These are phyloP conservation scores for Solanum ahanhuiri DNA, from an alignment of 257 asterid species.

Conservation along the genomic window DNA sequence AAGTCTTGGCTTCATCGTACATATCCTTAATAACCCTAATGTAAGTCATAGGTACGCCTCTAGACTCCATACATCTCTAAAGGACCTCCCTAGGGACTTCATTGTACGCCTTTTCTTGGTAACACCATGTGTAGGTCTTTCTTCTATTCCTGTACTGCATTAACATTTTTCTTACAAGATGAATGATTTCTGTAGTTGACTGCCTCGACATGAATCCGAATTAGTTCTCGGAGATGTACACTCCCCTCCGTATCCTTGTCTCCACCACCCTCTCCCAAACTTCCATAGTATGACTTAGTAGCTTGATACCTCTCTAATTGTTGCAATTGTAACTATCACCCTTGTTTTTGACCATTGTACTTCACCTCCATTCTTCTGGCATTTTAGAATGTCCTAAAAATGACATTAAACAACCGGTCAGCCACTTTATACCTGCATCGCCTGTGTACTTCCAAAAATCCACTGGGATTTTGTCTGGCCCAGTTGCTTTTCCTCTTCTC, in stretches of 20 bases:
- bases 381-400: not conserved
- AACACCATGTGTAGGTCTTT: not conserved
- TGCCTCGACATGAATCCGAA: not conserved
- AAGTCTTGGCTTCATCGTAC: not conserved
- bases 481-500: not conserved
- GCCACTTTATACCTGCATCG: not conserved
- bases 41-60: not conserved
- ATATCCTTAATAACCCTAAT: not conserved
- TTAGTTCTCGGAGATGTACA: not conserved
- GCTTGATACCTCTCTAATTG: not conserved
- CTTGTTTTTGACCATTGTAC: not conserved
- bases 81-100: not conserved
- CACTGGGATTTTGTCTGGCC: not conserved
- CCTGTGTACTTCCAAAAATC: not conserved
- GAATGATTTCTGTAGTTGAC: not conserved
- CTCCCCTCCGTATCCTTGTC: not conserved
- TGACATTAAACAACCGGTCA: not conserved
- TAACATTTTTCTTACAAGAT: not conserved
- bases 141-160: not conserved
- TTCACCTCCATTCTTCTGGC: not conserved
- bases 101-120: not conserved
- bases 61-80: not conserved
- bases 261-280: not conserved
- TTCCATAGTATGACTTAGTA: not conserved
- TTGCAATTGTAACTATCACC: not conserved